phyloP scores from a whole-genome alignment of 768 basidiomycete genomes.

The Mrakia frigida region DNA sequence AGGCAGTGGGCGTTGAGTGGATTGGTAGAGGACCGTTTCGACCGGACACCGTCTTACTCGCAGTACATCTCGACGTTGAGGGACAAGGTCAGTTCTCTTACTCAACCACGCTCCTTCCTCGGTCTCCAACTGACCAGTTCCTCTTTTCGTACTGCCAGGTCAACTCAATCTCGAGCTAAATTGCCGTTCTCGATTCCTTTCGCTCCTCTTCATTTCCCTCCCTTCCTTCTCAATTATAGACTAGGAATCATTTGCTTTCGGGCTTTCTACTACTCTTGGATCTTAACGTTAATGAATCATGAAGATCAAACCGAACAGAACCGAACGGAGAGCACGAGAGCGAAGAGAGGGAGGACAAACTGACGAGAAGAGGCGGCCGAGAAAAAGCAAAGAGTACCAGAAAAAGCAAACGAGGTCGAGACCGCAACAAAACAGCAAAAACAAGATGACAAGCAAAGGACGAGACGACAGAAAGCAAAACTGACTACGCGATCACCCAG shows the following conservation, averaged over 20 bases:
- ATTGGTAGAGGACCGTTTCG: constrained; percentile 92
- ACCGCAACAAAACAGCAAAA: neutral
- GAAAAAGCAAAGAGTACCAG: neutral
- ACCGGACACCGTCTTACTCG: constrained; percentile 90
- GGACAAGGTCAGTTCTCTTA: constrained; percentile 62
- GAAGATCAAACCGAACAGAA: neutral
- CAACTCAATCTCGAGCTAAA: neutral
- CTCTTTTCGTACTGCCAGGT: too few species aligned
- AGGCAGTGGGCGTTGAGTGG: constrained; percentile 91
- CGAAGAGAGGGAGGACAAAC: neutral
- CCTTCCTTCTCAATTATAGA: neutral
- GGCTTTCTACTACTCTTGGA: neutral
- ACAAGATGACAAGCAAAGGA: neutral
- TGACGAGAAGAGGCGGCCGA: neutral
- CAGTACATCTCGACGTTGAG: constrained; percentile 86
- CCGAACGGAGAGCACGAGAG: neutral
- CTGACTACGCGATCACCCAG: neutral
- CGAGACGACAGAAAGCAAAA: neutral
- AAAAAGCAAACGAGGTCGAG: neutral
- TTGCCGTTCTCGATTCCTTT: neutral
- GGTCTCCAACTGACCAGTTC: too few species aligned
- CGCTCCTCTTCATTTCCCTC: too few species aligned
- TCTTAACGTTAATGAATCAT: neutral
- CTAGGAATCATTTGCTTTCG: neutral
- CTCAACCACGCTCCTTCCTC: neutral